phyloP scores from a whole-genome alignment of 352 stramenopile species.

The Pythium insidiosum region DNA sequence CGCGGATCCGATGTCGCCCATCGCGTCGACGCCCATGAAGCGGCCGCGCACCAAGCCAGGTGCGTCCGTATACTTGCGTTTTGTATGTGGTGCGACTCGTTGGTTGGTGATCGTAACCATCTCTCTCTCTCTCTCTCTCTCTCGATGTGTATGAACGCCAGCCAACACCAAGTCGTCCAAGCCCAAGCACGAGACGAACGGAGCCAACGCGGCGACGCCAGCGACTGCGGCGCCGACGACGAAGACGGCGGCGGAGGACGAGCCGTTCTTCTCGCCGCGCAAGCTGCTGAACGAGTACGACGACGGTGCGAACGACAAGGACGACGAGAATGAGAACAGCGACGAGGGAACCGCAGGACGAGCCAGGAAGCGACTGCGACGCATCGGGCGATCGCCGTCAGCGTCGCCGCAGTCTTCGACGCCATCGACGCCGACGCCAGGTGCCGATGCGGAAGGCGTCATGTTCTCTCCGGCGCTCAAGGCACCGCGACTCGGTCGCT shows the following conservation, averaged over 20 bases:
- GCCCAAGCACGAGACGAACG: constrained; percentile 20
- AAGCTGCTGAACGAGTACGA: constrained; percentile 59
- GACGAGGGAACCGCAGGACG: not conserved
- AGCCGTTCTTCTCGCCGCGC: constrained; percentile 47
- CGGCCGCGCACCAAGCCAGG: constrained; percentile 41
- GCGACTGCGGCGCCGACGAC: constrained; percentile 13
- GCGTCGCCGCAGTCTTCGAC: not conserved
- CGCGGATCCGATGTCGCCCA: constrained; percentile 69
- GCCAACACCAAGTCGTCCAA: constrained; percentile 45
- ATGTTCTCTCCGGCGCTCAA: constrained; percentile 78
- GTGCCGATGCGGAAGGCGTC: constrained; percentile 25
- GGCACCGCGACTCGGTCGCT: constrained; percentile 20
- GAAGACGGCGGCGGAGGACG: constrained; percentile 20
- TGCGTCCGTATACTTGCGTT: constrained; percentile 11
- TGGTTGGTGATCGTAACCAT: no score
- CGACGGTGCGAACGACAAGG: no score
- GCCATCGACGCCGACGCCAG: not conserved
- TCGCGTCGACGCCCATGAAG: constrained; percentile 82
- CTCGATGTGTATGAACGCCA: no score
- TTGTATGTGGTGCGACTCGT: no score
- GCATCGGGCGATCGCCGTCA: not conserved
- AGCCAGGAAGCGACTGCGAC: not conserved
- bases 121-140: no score
- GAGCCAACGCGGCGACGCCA: no score
- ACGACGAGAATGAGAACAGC: constrained; percentile 3